Evolutionary conservation across 495 filamentous ascomycete species (phyloP).

Genomic region (Venustampulla echinocandica): DNA sequence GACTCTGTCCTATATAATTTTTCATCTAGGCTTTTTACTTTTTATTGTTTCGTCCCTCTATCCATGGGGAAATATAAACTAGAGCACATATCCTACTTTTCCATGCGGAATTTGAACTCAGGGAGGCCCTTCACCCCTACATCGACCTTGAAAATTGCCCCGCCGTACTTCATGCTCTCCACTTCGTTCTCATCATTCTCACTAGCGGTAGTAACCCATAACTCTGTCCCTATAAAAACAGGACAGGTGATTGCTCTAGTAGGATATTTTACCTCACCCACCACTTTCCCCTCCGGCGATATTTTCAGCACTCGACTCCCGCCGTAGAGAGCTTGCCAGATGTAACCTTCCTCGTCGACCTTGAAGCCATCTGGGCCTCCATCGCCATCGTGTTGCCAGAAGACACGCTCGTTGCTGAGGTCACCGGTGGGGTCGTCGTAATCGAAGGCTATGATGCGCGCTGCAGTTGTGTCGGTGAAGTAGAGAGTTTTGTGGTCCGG

Average conservation of each 20-base stretch:
- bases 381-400: slow-evolving; percentile 51
- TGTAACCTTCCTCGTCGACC: slow-evolving; percentile 60
- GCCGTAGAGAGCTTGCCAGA: slow-evolving; percentile 75
- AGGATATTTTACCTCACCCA: slow-evolving; percentile 57
- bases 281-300: slow-evolving; percentile 50
- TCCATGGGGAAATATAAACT: no score
- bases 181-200: slow-evolving; percentile 47
- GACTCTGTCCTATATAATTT: no score
- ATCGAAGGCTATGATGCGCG: slow-evolving; percentile 65
- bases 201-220: slow-evolving; percentile 63
- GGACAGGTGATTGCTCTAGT: slow-evolving; percentile 65
- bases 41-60: no score
- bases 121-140: slow-evolving; percentile 54
- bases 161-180: slow-evolving; percentile 53
- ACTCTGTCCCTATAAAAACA: slow-evolving; percentile 62
- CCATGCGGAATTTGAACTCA: slow-evolving; percentile 47
- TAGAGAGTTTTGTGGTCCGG: slow-evolving; percentile 68
- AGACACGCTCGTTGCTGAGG: slow-evolving; percentile 58
- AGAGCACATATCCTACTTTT: no score
- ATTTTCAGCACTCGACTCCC: slow-evolving; percentile 61
- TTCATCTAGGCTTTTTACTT: no score
- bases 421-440: slow-evolving; percentile 55
- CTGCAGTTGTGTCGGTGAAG: slow-evolving; percentile 70
- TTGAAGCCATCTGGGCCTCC: slow-evolving; percentile 68
- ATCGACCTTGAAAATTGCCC: slow-evolving; percentile 58